Base-by-base conservation (phyloP, 352 stramenopile species). In the Phytophthora fragariaefolia region DNA sequence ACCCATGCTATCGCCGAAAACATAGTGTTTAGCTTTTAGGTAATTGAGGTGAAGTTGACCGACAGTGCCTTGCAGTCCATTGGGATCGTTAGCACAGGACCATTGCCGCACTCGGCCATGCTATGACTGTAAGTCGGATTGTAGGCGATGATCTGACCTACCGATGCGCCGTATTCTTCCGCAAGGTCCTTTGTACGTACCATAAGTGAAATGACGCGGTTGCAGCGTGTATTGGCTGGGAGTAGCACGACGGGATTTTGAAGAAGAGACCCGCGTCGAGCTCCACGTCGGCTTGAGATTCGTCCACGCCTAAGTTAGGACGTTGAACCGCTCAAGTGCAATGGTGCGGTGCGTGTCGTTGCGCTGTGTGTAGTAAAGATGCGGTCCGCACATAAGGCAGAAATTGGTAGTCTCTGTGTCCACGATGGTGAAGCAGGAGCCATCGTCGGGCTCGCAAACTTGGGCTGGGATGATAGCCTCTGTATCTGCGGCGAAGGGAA, bases 351-450 rank as follows among this genome's bases (percentile, higher is more conserved):
- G 60, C 26, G 58, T 66, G 40, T 66, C 54, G 40, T 70, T 70
- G 62, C 47, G 63, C 54, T 71, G 63, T 20, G 63, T 71, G 55
- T 71, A 71, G 54, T 71, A 71, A 38, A 66, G 54, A 18, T 71
- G 54, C 2, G 63, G 63, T 1, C 63, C 63, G 22, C 63, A 55
- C 49, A 71, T 46, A 13, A 62, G 63, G 42, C 63, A 71, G 28
- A 56, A 55, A 42, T 61, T 67, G 26, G 59, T 67, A 18, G 59
- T 60, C 18, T 53, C 58, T 12, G 48, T 36, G 49, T 67, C 23
- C 38, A 54, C 22, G 17, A 67, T 23, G 18, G 59, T 67, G 50
- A 60, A 52, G 42, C 50, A 67, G 17, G 59, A 55, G 24, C 18
- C 13, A 42, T 61, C 26, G 50, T 60, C 58, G 1, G 42, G 42